These are phyloP conservation scores for Fermentozyma sake DNA, from an alignment of 1,139 yeast genomes.

Conservation along the genomic window DNA sequence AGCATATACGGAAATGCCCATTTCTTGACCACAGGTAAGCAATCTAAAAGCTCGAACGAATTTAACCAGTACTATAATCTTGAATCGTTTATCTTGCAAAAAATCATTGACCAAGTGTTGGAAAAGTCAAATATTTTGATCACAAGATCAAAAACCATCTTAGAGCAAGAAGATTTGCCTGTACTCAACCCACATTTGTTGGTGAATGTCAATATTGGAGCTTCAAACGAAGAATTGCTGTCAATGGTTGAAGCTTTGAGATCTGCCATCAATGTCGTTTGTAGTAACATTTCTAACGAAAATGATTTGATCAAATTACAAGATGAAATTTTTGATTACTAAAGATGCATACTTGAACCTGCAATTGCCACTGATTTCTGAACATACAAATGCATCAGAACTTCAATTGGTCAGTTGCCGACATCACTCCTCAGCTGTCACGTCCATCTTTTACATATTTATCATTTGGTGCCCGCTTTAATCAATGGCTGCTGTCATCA, in stretches of 20 bases:
- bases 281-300: slow-evolving; percentile 7
- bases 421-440: too few relatives aligned
- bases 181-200: slow-evolving; percentile 65
- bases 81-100: slow-evolving; percentile 62
- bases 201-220: slow-evolving; percentile 54
- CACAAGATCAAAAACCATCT: slow-evolving; percentile 63
- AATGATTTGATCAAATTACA: slow-evolving; percentile 8
- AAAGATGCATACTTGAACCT: too few relatives aligned
- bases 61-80: slow-evolving; percentile 46
- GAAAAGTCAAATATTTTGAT: slow-evolving; percentile 53
- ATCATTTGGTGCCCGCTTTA: too few relatives aligned
- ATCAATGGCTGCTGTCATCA: too few relatives aligned
- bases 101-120: slow-evolving; percentile 53
- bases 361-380: too few relatives aligned
- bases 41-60: slow-evolving; percentile 27
- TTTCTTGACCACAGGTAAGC: slow-evolving; percentile 37
- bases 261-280: slow-evolving; percentile 13
- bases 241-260: slow-evolving; percentile 14
- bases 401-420: too few relatives aligned
- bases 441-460: too few relatives aligned
- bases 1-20: slow-evolving; percentile 42
- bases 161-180: slow-evolving; percentile 75
- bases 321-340: slow-evolving; percentile 2
- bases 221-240: slow-evolving; percentile 49
- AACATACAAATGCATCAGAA: too few relatives aligned